Evolutionary conservation across 192 early-diverging fungal genomes (phyloP).

Genomic region (Backusella parvicylindrica): DNA sequence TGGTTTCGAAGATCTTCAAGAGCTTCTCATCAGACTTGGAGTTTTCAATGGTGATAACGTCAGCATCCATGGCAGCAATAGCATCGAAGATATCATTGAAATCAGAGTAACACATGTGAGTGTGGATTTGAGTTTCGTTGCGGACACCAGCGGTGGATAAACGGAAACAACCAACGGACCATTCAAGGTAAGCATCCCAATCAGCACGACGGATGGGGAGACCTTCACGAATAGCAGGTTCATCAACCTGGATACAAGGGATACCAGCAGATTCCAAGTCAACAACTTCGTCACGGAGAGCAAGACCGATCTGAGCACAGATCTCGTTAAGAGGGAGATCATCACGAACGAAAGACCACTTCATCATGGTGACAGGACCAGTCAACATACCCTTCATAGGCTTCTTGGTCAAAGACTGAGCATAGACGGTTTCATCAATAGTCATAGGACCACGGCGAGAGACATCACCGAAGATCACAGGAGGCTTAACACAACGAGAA

Average conservation of each 20-base stretch:
- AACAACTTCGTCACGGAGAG: slow-evolving; percentile 93
- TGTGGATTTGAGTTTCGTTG: slow-evolving; percentile 93
- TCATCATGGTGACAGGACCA: slow-evolving; percentile 95
- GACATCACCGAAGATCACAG: slow-evolving; percentile 97
- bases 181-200: slow-evolving; percentile 88
- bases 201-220: slow-evolving; percentile 86
- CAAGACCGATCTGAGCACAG: slow-evolving; percentile 88
- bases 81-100: slow-evolving; percentile 98
- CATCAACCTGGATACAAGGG: slow-evolving; percentile 95
- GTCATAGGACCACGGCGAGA: slow-evolving; percentile 91
- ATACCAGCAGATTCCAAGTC: slow-evolving; percentile 93
- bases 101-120: slow-evolving; percentile 99
- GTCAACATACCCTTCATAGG: slow-evolving; percentile 99
- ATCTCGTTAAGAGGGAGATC: slow-evolving; percentile 87
- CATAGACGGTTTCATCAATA: slow-evolving; percentile 77
- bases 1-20: slow-evolving; percentile 77
- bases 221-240: slow-evolving; percentile 98
- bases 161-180: slow-evolving; percentile 94
- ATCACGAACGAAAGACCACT: slow-evolving; percentile 99
- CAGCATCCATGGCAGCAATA: slow-evolving; percentile 90
- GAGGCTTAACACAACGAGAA: slow-evolving; percentile 94
- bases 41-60: slow-evolving; percentile 98
- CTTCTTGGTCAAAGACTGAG: slow-evolving; percentile 84
- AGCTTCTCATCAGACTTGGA: slow-evolving; percentile 97
- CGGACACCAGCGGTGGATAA: slow-evolving; percentile 83